Base-by-base conservation (phyloP, 306 rosid genomes). In the Nissolia schottii region DNA sequence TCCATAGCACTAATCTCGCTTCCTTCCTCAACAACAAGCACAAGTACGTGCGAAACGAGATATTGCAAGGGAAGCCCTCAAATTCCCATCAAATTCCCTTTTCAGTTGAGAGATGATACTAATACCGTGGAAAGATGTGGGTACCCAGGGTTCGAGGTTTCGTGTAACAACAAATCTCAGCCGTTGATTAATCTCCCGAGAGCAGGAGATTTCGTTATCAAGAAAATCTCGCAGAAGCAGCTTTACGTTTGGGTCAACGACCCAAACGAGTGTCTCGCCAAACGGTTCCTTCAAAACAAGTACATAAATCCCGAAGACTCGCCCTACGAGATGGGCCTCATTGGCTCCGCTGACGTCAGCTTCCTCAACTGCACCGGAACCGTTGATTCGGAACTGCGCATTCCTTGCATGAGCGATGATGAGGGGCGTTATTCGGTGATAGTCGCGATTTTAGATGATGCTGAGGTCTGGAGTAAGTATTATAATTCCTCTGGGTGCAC, bases 71-170 rank as follows among this genome's bases (percentile, higher is more conserved):
- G 55, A 2, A 4, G 0, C 58, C 40, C 54, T 0, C 0, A 25
- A 37, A 27, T 54, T 3, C 8, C 10, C 1, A 60, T 85, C 14
- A 37, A 31, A 10, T 81, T 74, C 64, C 91, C 91, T n/a, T 84
- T 79, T 56, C 29, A 67, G 13, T 32, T 84, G 18, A 64, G 11
- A 1, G 6, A 1, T 1, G 20, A 37, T 3, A 41, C 69, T 20
- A 57, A 68, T 4, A 15, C 5, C n/a, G n/a, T n/a, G n/a, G n/a
- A n/a, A n/a, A n/a, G 66, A 8, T 79, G 84, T 2, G 70, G 77
- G 20, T 68, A 56, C 59, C 50, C 67, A 1, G 70, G 73, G 0
- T 81, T 81, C 45, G 70, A 74, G 10, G 35, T 81, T 67, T 23
- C 1, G 0, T 82, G 86, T 12, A 58, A 56, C n/a, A n/a, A n/a